phyloP scores from a whole-genome alignment of 768 basidiomycete species.

The Auriculariales sp. region DNA sequence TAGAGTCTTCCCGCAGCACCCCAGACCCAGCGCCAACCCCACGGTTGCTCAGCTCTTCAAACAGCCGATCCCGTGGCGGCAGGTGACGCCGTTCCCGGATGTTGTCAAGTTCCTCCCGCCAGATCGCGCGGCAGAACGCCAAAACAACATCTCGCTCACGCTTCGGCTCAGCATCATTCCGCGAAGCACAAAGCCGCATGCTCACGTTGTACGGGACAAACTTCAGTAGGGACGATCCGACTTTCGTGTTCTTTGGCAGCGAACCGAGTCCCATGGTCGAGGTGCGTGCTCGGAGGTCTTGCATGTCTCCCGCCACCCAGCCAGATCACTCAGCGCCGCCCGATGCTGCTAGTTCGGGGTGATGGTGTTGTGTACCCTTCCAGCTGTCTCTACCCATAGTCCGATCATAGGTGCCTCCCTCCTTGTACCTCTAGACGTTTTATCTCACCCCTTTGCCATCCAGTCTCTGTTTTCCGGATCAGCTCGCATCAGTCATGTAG shows the following conservation, averaged over 20 bases:
- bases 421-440: too few species aligned
- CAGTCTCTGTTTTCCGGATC: too few species aligned
- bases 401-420: neutral
- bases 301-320: conserved; percentile 69
- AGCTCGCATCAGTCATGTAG: too few species aligned
- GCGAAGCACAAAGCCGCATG: conserved; percentile 65
- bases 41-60: conserved; percentile 33
- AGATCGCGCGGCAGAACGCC: conserved; percentile 74
- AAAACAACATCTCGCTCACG: conserved; percentile 34
- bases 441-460: too few species aligned
- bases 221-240: conserved; percentile 69
- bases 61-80: conserved; percentile 68
- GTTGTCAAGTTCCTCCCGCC: conserved; percentile 87
- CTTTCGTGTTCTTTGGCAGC: conserved; percentile 74
- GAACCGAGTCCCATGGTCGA: conserved; percentile 80
- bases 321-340: conserved; percentile 39
- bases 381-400: conserved; percentile 64
- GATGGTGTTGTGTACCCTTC: conserved; percentile 86
- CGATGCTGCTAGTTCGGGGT: conserved; percentile 66
- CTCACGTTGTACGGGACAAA: conserved; percentile 82
- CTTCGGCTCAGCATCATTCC: conserved; percentile 59
- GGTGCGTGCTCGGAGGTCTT: conserved; percentile 79
- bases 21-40: too few species aligned
- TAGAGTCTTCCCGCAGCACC: conserved; percentile 53
- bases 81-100: conserved; percentile 72